Percentiles rank a stretch among this genome's conserved stretches.
Conservation (phyloP, 768 basidiomycete species). For the Russula compacta region DNA sequence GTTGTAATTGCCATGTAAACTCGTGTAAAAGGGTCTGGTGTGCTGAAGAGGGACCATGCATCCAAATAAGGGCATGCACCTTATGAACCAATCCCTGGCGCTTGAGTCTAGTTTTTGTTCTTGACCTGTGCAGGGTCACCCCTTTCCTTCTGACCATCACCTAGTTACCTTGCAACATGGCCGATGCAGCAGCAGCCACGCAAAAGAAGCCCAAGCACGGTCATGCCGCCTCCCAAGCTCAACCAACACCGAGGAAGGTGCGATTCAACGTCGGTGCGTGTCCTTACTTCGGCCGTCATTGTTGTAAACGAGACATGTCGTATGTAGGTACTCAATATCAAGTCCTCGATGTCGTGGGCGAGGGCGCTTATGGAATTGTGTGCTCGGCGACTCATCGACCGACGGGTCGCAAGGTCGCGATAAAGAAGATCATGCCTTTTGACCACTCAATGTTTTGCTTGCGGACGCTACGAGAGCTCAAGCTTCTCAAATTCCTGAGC, state of each 20-base stretch:
- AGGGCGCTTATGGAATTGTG: constrained; percentile 93
- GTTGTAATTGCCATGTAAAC: constrained; percentile 1
- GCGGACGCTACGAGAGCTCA: constrained; percentile 48
- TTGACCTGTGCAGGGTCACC: not conserved
- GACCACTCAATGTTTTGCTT: constrained; percentile 93
- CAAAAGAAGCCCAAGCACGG: constrained; percentile 36
- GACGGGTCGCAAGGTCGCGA: constrained; percentile 80
- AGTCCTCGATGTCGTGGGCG: constrained; percentile 79
- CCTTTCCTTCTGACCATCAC: constrained; percentile 15
- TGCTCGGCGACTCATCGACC: constrained; percentile 76
- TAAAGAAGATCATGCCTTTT: constrained; percentile 93
- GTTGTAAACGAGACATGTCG: not conserved
- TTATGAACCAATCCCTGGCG: not conserved
- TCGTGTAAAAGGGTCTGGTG: not conserved
- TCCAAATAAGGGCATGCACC: constrained; percentile 4
- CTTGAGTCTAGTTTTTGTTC: constrained; percentile 8
- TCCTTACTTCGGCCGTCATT: not conserved
- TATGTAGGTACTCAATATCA: constrained; percentile 42
- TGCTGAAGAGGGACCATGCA: not conserved
- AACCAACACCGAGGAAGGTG: constrained; percentile 67
- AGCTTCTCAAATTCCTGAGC: constrained; percentile 67
- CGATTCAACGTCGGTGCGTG: constrained; percentile 74
- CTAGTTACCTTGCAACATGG: constrained; percentile 9
- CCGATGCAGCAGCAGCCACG: constrained; percentile 20
- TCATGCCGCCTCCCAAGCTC: constrained; percentile 38